These are phyloP conservation scores for Metschnikowia reukaufii DNA, from an alignment of 805 yeast genomes.

Conservation along the genomic window DNA sequence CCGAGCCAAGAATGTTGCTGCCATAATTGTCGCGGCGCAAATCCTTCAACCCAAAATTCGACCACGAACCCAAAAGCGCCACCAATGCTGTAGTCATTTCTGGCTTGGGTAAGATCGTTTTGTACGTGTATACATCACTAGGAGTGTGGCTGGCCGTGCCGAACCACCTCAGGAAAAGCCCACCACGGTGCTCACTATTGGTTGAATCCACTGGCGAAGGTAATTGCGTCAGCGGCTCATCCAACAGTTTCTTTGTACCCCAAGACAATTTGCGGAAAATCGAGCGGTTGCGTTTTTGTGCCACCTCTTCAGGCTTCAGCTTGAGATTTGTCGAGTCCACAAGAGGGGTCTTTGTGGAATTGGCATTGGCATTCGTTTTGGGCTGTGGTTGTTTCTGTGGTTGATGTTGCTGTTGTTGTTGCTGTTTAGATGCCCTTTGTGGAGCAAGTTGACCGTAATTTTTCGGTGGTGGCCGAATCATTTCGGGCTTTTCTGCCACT, in stretches of 20 bases:
- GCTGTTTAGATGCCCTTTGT: neutral
- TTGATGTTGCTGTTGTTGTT: too few relatives aligned
- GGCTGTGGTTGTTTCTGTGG: too few relatives aligned
- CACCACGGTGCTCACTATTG: conserved; percentile 15
- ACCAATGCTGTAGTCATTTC: conserved; percentile 66
- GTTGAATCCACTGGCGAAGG: conserved; percentile 32
- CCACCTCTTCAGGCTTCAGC: conserved; percentile 9
- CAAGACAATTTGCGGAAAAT: conserved; percentile 53
- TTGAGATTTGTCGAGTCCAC: conserved; percentile 27
- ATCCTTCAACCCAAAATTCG: conserved; percentile 64
- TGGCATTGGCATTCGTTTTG: conserved; percentile 2
- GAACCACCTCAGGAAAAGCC: conserved; percentile 39
- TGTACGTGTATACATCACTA: conserved; percentile 33
- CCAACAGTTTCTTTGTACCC: conserved; percentile 44
- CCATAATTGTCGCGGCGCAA: conserved; percentile 46
- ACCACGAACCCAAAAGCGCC: conserved; percentile 66
- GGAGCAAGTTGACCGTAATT: conserved; percentile 7
- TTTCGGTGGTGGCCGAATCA: conserved; percentile 1
- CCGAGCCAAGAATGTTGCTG: conserved; percentile 56
- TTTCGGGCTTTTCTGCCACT: conserved; percentile 7
- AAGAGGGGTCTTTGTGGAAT: conserved; percentile 24
- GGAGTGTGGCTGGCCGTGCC: conserved; percentile 27
- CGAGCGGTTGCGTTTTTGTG: conserved; percentile 35
- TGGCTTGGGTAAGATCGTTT: conserved; percentile 44
- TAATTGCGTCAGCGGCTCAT: conserved; percentile 22